Conservation (phyloP, 148 eudicot genomes). For the Drosera capensis region DNA sequence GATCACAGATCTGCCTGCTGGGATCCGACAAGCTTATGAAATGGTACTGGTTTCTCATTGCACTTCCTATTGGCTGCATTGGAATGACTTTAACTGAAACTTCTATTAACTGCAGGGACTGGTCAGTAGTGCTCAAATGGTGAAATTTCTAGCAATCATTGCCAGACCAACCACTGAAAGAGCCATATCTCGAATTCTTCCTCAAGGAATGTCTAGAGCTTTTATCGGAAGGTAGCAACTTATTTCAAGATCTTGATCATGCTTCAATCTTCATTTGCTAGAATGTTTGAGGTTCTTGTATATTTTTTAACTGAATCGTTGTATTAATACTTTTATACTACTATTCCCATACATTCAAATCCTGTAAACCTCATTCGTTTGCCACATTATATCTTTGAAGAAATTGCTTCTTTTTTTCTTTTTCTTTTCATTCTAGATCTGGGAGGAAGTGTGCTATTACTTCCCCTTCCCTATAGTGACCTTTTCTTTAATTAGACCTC, state of each 20-base stretch:
- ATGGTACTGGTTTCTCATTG: slow-evolving; percentile 27
- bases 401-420: no score
- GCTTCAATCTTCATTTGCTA: neutral
- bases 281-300: no score
- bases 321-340: no score
- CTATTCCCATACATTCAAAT: no score
- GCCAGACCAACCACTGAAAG: slow-evolving; percentile 80
- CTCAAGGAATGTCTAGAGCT: slow-evolving; percentile 76
- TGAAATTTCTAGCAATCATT: slow-evolving; percentile 59
- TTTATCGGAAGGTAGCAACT: slow-evolving; percentile 75
- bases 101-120: slow-evolving; percentile 44
- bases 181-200: slow-evolving; percentile 69
- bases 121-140: slow-evolving; percentile 93
- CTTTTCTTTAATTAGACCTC: no score
- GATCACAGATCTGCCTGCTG: slow-evolving; percentile 88
- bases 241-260: neutral
- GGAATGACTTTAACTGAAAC: slow-evolving; percentile 6
- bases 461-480: no score
- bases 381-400: no score
- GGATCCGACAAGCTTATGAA: slow-evolving; percentile 84
- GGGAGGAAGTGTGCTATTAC: no score
- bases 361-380: no score
- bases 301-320: no score
- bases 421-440: no score
- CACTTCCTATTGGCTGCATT: slow-evolving; percentile 1